Evolutionary conservation across 2,329 filamentous ascomycete species (phyloP).

Genomic region (Cladophialophora bantiana): DNA sequence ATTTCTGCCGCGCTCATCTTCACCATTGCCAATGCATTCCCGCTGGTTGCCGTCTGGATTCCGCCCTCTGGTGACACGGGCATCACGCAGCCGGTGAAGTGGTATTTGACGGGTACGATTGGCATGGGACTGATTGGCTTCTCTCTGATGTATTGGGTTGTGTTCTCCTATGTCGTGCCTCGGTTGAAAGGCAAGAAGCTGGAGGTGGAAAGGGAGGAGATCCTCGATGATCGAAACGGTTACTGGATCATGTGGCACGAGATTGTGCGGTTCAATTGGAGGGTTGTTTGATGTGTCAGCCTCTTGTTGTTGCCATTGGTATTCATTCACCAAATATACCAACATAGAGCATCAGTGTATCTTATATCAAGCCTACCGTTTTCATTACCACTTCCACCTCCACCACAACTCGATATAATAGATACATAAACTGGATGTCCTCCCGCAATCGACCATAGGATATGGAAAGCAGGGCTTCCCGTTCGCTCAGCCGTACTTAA

Average conservation of each 20-base stretch:
- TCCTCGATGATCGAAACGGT: neutral
- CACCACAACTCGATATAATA: no score
- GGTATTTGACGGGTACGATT: neutral
- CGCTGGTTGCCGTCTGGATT: slow-evolving; percentile 7
- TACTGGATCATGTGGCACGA: slow-evolving; percentile 4
- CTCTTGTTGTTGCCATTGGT: neutral
- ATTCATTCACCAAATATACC: no score
- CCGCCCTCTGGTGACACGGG: neutral
- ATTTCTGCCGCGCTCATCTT: slow-evolving; percentile 6
- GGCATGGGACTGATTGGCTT: neutral
- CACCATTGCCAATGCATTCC: slow-evolving; percentile 7
- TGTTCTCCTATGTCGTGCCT: neutral
- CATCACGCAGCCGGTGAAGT: neutral
- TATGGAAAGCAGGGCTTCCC: no score
- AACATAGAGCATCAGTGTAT: no score
- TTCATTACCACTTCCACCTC: no score
- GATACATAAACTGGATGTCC: no score
- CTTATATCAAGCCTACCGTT: no score
- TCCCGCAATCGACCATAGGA: no score
- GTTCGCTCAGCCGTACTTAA: no score
- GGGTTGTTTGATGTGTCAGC: neutral
- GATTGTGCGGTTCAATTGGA: slow-evolving; percentile 2
- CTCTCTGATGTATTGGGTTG: neutral
- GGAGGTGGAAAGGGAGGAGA: neutral
- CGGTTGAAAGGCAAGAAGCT: neutral